Conservation (phyloP, 345 rosid species). For the Populus tremula region DNA sequence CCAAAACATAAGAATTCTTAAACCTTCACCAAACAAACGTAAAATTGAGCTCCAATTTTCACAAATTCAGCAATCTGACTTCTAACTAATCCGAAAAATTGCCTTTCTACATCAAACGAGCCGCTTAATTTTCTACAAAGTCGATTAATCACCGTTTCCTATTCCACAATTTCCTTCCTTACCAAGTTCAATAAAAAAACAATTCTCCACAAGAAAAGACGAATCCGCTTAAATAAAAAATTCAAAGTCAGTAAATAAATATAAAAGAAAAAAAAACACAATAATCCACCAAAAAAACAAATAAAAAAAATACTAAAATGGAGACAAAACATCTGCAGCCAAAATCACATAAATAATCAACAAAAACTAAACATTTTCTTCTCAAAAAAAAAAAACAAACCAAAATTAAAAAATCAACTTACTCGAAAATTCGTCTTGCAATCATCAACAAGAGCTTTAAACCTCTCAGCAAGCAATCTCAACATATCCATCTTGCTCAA, state of each 20-base stretch:
- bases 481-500: conserved; percentile 65
- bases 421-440: conserved; percentile 74
- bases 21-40: not conserved
- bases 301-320: not conserved
- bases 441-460: conserved; percentile 56
- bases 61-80: not conserved
- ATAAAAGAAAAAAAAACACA: not conserved
- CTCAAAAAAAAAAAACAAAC: not conserved
- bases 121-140: not conserved
- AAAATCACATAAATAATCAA: not conserved
- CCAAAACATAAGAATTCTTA: not conserved
- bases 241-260: not conserved
- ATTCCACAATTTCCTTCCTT: conserved; percentile 7
- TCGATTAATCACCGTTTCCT: not conserved
- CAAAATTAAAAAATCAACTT: not conserved
- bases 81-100: not conserved
- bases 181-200: not conserved
- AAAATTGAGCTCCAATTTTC: not conserved
- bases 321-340: not conserved
- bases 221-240: not conserved
- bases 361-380: not conserved
- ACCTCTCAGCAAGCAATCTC: conserved; percentile 19
- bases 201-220: not conserved
- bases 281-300: not conserved
- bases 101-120: not conserved